phyloP scores from a whole-genome alignment of 2,329 filamentous ascomycete species.

The Ustilaginoidea virens region DNA sequence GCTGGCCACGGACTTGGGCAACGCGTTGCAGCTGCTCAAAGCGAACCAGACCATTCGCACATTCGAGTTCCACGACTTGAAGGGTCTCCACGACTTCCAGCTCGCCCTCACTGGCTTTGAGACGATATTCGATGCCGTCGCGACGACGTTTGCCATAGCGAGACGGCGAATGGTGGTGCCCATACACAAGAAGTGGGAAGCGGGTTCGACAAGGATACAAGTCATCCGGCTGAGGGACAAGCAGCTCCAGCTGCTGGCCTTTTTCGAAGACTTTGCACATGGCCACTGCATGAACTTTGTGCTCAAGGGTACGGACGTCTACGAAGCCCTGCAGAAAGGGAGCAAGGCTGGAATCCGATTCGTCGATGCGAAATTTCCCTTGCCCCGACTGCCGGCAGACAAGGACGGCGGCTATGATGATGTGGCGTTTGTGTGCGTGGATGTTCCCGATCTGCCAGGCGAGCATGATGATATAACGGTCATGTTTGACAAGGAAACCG shows the following conservation, averaged over 20 bases:
- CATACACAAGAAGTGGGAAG: constrained; percentile 90
- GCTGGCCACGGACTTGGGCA: constrained; percentile 43
- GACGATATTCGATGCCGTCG: constrained; percentile 59
- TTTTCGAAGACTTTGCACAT: constrained; percentile 78
- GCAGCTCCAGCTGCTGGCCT: constrained; percentile 63
- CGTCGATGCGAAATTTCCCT: constrained; percentile 79
- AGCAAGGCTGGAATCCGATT: constrained; percentile 61
- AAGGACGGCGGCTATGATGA: constrained; percentile 38
- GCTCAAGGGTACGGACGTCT: constrained; percentile 69
- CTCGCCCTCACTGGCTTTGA: constrained; percentile 63
- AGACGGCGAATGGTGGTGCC: constrained; percentile 79
- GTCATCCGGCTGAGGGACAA: constrained; percentile 58
- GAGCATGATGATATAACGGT: constrained; percentile 88
- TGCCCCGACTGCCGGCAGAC: constrained; percentile 47
- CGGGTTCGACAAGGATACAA: constrained; percentile 64
- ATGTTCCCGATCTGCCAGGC: constrained; percentile 75
- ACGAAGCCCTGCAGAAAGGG: constrained; percentile 51
- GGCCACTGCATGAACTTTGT: constrained; percentile 82
- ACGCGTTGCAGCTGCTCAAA: constrained; percentile 45
- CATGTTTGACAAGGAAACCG: constrained; percentile 63
- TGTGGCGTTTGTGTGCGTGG: constrained; percentile 66
- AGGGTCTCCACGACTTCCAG: constrained; percentile 66
- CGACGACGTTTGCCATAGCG: constrained; percentile 64
- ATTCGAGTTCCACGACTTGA: constrained; percentile 49
- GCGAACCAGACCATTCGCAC: constrained; percentile 51